Percentiles rank a stretch among this genome's conserved stretches.
phyloP scores from a whole-genome alignment of 305 asterid species.

The Rubia peregrina region DNA sequence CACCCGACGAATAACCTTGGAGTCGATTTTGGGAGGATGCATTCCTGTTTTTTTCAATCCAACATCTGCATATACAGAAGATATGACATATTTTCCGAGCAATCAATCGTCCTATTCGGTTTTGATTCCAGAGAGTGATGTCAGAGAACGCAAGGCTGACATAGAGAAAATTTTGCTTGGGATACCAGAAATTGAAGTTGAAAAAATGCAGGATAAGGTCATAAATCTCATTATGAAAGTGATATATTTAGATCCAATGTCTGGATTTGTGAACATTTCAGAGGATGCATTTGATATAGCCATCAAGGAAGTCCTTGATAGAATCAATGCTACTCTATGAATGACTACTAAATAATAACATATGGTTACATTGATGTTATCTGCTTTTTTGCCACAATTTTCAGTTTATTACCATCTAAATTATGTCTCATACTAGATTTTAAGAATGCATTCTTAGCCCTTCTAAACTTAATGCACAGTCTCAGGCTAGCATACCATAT shows the following conservation, averaged over 20 bases:
- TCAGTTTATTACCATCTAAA: background rate
- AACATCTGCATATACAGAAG: conserved; percentile 64
- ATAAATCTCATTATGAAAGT: conserved; percentile 59
- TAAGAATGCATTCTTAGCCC: background rate
- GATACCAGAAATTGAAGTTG: conserved; percentile 37
- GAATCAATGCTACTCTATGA: conserved; percentile 34
- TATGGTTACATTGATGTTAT: no score
- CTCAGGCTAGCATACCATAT: no score
- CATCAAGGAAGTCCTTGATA: conserved; percentile 42
- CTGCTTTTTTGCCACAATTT: background rate
- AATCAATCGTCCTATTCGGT: conserved; percentile 46
- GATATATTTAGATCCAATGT: conserved; percentile 2
- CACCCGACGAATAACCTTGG: conserved; percentile 69
- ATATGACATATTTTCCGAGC: conserved; percentile 65
- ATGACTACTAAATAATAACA: conserved; percentile 24
- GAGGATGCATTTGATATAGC: conserved; percentile 77
- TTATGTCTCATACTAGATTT: background rate
- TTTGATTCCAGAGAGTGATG: conserved; percentile 54
- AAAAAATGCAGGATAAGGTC: conserved; percentile 57
- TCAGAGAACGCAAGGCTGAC: conserved; percentile 38
- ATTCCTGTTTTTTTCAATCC: conserved; percentile 80
- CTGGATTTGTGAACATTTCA: conserved; percentile 28
- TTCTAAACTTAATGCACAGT: background rate
- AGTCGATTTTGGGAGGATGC: conserved; percentile 74
- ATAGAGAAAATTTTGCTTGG: conserved; percentile 43